Evolutionary conservation across 306 rosid species (phyloP), one percentile per base, ranked within the genome.

Genomic region (Quercus agrifolia): DNA sequence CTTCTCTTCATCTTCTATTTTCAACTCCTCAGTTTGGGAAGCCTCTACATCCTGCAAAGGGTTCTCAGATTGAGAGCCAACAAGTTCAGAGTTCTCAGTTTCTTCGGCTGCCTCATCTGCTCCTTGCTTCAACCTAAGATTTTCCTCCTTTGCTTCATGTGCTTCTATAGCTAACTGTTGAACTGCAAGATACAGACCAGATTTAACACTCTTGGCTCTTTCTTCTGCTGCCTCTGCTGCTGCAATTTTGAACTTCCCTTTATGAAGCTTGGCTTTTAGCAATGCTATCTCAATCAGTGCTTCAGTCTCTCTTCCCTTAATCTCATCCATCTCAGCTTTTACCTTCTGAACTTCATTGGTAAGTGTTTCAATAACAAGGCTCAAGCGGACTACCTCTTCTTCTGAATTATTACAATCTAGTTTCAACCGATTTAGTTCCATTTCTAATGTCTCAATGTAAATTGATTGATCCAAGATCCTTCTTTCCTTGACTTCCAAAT

Each of bases 251-350:
- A 84, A 70, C 81, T 84, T 85, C 21, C 76, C 77, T 74, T 71
- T 83, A 52, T 87, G 88, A 69, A 94, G 81, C 80, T 89, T 89
- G n/a, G 93, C 89, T 74, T 83, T 84, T 82, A 89, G 73, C 77
- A 86, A 28, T 52, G 97, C 88, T 58, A 87, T 82, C 86, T 91
- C 92, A 57, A 86, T 83, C 44, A 82, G 82, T 27, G 91, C 81
- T 57, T 79, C 84, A 21, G 73, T 71, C 57, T 83, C 92, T 56
- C 56, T 81, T 33, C 66, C 84, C 68, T 38, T 84, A 4, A 76
- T 66, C 87, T 73, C 86, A 77, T 81, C 80, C 80, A 80, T 35
- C 74, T 90, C 89, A 17, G 52, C 70, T 77, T 79, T 81, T 27
- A 81, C 84, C 82, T 83, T 75, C 27, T 82, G 76, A 46, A 90